Base-by-base conservation (phyloP, 345 rosid species). In the Arabis hirsuta region DNA sequence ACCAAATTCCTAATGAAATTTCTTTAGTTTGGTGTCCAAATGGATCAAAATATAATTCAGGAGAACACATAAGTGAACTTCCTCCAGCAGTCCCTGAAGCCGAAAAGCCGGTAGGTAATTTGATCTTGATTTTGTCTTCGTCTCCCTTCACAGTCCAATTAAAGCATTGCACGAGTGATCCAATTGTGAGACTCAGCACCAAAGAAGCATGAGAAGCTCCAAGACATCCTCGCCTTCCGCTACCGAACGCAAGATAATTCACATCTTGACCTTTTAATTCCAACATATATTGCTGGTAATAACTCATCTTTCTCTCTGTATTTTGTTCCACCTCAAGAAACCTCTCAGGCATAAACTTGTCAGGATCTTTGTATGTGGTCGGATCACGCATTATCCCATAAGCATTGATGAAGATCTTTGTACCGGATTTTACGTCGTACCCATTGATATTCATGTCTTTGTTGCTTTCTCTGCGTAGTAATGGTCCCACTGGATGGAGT, bases 401-500 rank as follows among this genome's bases (percentile, higher is more conserved):
- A n/a, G 77, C 73, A 36, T 77, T 77, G 9, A 77, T 14, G 52
- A 77, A 73, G 26, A 77, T 67, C 64, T 73, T 59, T 36, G 81
- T 78, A 7, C 77, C 77, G 0, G 81, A 54, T 50, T 78, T 72
- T 39, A 78, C 61, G 10, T 59, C 7, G 42, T 31, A 78, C 9
- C 81, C 78, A 0, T 72, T 72, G 31, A 78, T 55, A 13, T 78
- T 45, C 69, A 67, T 59, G 73, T 78, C 77, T 54, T 14, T 67
- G 46, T 59, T 72, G 73, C 81, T 84, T 44, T 91, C 87, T 65
- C 94, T 78, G 36, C 84, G 80, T 20, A 81, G 83, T 73, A 89
- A 20, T 5, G 93, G 90, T 12, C 86, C 91, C 2, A 88, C 55
- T 1, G 93, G 97, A 75, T 91, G 97, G 14, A 91, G 91, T 74